These are phyloP conservation scores for Aspergillus egyptiacus DNA, from an alignment of 495 filamentous ascomycete species.

Conservation along the genomic window DNA sequence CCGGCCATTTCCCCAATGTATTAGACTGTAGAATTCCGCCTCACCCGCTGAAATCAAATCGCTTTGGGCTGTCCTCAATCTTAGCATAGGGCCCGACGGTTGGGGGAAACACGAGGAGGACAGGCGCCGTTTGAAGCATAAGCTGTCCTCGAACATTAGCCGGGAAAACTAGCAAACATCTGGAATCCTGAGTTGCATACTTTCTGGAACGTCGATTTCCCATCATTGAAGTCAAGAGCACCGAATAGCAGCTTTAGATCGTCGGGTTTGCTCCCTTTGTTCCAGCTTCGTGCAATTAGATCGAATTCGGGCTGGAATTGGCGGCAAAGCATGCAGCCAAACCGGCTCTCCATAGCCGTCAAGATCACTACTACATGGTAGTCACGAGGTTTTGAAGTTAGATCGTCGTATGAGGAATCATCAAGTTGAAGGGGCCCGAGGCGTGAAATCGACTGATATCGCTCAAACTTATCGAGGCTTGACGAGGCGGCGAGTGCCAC, in stretches of 20 bases:
- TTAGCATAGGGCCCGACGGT: slow-evolving; percentile 79
- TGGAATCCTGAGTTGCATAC: slow-evolving; percentile 42
- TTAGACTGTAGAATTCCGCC: slow-evolving; percentile 6
- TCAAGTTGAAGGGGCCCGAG: slow-evolving; percentile 67
- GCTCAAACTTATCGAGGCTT: slow-evolving; percentile 49
- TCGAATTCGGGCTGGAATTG: slow-evolving; percentile 96
- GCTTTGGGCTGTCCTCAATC: slow-evolving; percentile 57
- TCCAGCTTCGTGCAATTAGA: slow-evolving; percentile 80
- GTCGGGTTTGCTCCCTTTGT: slow-evolving; percentile 66
- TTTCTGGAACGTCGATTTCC: slow-evolving; percentile 80
- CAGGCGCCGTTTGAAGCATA: slow-evolving; percentile 89
- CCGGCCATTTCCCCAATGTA: background rate
- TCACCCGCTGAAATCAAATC: slow-evolving; percentile 88
- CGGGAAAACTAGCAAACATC: background rate
- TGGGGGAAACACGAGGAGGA: slow-evolving; percentile 82
- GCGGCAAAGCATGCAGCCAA: slow-evolving; percentile 78
- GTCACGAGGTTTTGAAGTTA: slow-evolving; percentile 73
- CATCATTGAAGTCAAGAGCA: slow-evolving; percentile 83
- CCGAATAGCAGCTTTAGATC: slow-evolving; percentile 71
- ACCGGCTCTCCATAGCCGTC: slow-evolving; percentile 79
- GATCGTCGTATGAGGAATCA: slow-evolving; percentile 65
- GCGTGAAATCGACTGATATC: slow-evolving; percentile 61
- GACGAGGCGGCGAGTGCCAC: slow-evolving; percentile 29
- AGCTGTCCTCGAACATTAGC: slow-evolving; percentile 50
- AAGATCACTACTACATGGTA: slow-evolving; percentile 78